phyloP scores from a whole-genome alignment of 768 basidiomycete species.

The Serendipita sp. region DNA sequence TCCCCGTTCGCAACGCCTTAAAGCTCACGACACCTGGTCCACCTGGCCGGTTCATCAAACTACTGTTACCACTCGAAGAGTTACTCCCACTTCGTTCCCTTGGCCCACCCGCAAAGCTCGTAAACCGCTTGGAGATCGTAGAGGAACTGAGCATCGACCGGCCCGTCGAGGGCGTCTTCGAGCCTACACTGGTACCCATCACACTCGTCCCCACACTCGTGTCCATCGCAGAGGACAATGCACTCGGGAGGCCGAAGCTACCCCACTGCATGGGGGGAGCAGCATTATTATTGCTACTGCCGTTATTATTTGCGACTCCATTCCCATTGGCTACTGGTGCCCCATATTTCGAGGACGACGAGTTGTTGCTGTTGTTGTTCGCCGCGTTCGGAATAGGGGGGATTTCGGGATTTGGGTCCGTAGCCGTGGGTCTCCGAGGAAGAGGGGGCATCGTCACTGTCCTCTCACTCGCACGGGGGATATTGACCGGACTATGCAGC shows the following conservation, averaged over 20 bases:
- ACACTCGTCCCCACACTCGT: not conserved
- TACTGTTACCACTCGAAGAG: not conserved
- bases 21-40: not conserved
- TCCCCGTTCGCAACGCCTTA: constrained; percentile 3
- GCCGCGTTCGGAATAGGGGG: not conserved
- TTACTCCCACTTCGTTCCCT: not conserved
- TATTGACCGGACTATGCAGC: not conserved
- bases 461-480: not conserved
- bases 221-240: not conserved
- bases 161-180: not conserved
- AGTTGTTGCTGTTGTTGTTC: not conserved
- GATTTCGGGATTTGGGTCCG: not conserved
- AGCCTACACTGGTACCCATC: not conserved
- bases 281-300: not conserved
- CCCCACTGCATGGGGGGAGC: not conserved
- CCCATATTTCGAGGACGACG: not conserved
- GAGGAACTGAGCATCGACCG: not conserved
- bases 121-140: not conserved
- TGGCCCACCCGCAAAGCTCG: not conserved
- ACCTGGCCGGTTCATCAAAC: not conserved
- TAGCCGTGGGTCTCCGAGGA: not conserved
- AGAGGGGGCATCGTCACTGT: constrained; percentile 2
- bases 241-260: not conserved
- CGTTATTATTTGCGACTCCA: not conserved
- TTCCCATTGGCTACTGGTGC: not conserved